Percentiles rank a stretch among this genome's conserved stretches.
Evolutionary conservation across 371 early-diverging fungal genomes (phyloP).

Genomic region (Smittium culicis): DNA sequence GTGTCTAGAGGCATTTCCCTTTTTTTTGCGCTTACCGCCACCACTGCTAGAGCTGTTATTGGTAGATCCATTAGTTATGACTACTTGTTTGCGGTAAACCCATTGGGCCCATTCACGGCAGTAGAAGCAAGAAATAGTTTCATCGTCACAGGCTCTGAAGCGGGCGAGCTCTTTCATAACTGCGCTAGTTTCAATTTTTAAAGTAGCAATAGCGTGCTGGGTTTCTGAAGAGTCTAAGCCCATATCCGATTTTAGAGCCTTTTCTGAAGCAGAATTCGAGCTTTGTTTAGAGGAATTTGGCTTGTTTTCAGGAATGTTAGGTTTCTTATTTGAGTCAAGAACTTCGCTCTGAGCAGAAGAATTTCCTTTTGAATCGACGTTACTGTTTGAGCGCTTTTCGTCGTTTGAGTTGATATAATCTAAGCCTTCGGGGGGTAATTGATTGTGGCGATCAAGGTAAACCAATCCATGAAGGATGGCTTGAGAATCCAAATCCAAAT

Average conservation of each 20-base stretch:
- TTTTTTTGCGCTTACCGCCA: constrained; percentile 17
- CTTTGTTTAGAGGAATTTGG: constrained; percentile 2
- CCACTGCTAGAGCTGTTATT: not conserved
- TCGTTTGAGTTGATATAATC: not conserved
- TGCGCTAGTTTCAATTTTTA: constrained; percentile 34
- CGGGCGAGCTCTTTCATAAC: constrained; percentile 57
- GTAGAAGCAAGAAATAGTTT: constrained; percentile 50
- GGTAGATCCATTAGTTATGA: constrained; percentile 16
- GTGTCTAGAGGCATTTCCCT: not conserved
- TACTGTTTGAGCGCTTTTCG: constrained; percentile 11
- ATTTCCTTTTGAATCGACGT: not conserved
- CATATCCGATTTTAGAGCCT: constrained; percentile 13
- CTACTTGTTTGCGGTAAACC: constrained; percentile 52
- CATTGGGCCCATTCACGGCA: constrained; percentile 75
- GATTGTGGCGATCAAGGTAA: constrained; percentile 27
- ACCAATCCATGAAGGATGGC: constrained; percentile 32
- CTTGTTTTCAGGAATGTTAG: constrained; percentile 4
- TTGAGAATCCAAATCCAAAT: constrained; percentile 32
- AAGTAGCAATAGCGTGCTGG: constrained; percentile 27
- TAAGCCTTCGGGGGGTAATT: constrained; percentile 18
- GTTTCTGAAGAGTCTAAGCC: constrained; percentile 8
- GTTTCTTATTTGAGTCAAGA: constrained; percentile 1
- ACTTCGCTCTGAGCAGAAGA: constrained; percentile 3
- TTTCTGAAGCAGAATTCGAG: not conserved
- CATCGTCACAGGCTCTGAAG: constrained; percentile 58